Conservation (phyloP, 495 filamentous ascomycete species). For the Terfezia boudieri region DNA sequence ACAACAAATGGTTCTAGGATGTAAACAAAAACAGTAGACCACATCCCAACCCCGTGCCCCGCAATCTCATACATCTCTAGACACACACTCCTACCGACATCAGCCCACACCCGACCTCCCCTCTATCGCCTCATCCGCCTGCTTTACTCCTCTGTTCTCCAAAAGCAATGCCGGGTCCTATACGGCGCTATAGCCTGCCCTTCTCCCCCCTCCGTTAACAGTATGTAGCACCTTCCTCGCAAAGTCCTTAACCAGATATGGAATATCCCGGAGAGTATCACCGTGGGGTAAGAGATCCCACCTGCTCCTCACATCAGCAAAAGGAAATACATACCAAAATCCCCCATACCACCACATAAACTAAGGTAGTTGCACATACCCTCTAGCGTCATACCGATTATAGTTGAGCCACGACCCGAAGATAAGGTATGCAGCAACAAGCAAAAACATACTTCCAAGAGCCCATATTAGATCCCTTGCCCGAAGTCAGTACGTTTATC, state of each 20-base stretch:
- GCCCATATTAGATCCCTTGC: slow-evolving; percentile 22
- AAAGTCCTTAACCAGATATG: slow-evolving; percentile 85
- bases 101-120: background rate
- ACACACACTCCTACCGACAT: slow-evolving; percentile 26
- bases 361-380: slow-evolving; percentile 5
- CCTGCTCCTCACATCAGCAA: slow-evolving; percentile 16
- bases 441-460: slow-evolving; percentile 39
- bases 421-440: slow-evolving; percentile 74
- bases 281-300: slow-evolving; percentile 91
- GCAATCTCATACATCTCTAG: too few species aligned
- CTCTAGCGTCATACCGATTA: slow-evolving; percentile 81
- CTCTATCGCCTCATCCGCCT: too few species aligned
- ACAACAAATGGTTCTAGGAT: too few species aligned
- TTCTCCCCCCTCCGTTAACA: slow-evolving; percentile 52
- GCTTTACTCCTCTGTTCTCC: background rate
- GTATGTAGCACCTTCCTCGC: slow-evolving; percentile 53
- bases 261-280: slow-evolving; percentile 76
- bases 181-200: slow-evolving; percentile 88
- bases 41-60: too few species aligned
- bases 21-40: too few species aligned
- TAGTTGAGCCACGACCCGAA: slow-evolving; percentile 99
- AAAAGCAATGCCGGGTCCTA: slow-evolving; percentile 20
- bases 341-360: too few species aligned
- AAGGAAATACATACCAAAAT: too few species aligned
- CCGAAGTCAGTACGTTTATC: background rate